phyloP scores from a whole-genome alignment of 371 early-diverging fungal species.

The Rhizopus stolonifer region DNA sequence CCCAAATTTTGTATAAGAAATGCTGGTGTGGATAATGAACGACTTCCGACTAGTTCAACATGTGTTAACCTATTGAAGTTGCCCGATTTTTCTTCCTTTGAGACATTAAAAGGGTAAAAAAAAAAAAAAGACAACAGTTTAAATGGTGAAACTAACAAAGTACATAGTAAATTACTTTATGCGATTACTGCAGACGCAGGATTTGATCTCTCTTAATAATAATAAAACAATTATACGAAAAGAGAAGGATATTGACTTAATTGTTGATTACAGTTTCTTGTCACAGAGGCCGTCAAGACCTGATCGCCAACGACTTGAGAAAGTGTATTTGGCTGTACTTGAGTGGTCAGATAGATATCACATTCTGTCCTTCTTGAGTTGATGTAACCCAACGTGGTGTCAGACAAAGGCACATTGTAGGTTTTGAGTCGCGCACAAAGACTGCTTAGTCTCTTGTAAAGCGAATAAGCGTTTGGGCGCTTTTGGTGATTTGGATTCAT shows the following conservation, averaged over 20 bases:
- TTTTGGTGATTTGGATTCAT: constrained; percentile 33
- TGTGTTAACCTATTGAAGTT: constrained; percentile 95
- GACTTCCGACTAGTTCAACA: constrained; percentile 85
- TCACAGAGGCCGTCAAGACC: constrained; percentile 41
- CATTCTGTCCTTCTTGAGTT: constrained; percentile 9
- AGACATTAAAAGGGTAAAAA: constrained; percentile 58
- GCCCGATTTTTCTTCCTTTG: constrained; percentile 71
- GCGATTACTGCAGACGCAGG: constrained; percentile 90
- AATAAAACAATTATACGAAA: not conserved
- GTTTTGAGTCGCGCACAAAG: constrained; percentile 2
- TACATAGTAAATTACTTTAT: constrained; percentile 81
- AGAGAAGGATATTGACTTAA: not conserved
- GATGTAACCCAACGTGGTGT: constrained; percentile 7
- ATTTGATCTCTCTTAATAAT: constrained; percentile 78
- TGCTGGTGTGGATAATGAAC: constrained; percentile 58
- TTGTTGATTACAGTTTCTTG: constrained; percentile 12
- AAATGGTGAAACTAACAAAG: too few relatives aligned
- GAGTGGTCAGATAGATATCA: constrained; percentile 9
- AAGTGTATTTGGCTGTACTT: not conserved
- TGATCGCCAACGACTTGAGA: constrained; percentile 32
- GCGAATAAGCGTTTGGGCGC: constrained; percentile 40
- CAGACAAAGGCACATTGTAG: constrained; percentile 1
- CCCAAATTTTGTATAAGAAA: constrained; percentile 77
- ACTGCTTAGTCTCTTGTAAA: constrained; percentile 25
- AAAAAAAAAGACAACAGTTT: too few relatives aligned